Evolutionary conservation across 2,329 filamentous ascomycete species (phyloP).

Genomic region (Epichloe typhina): DNA sequence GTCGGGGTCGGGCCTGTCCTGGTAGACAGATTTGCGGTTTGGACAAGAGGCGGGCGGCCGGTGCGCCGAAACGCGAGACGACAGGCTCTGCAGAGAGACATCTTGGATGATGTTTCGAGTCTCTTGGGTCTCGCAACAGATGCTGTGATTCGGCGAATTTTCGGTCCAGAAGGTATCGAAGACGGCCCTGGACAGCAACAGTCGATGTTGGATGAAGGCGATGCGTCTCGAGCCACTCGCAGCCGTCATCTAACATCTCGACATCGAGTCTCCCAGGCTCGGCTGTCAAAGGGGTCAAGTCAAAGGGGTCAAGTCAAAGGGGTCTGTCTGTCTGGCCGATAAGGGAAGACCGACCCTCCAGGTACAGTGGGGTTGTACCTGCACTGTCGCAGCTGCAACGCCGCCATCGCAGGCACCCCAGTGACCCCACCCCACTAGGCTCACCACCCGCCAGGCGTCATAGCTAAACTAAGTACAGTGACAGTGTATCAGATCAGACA

Average conservation of each 20-base stretch:
- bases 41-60: slow-evolving; percentile 3
- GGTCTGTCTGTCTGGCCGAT: background rate
- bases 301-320: background rate
- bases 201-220: too few species aligned
- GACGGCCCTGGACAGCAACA: too few species aligned
- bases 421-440: background rate
- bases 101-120: slow-evolving; percentile 4
- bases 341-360: too few species aligned
- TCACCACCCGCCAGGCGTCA: background rate
- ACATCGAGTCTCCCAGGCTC: background rate
- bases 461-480: background rate
- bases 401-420: background rate
- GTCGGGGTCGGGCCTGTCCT: slow-evolving; percentile 12
- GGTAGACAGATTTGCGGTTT: slow-evolving; percentile 5
- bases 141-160: too few species aligned
- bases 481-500: too few species aligned
- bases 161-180: too few species aligned
- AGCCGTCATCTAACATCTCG: too few species aligned
- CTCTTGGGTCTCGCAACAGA: too few species aligned
- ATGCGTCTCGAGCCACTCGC: too few species aligned
- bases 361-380: too few species aligned
- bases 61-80: slow-evolving; percentile 15
- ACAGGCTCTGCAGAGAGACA: slow-evolving; percentile 20
- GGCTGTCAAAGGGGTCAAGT: background rate
- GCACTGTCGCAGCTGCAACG: too few species aligned